phyloP scores from a whole-genome alignment of 2,329 filamentous ascomycete species.

The Catunica adiposa region DNA sequence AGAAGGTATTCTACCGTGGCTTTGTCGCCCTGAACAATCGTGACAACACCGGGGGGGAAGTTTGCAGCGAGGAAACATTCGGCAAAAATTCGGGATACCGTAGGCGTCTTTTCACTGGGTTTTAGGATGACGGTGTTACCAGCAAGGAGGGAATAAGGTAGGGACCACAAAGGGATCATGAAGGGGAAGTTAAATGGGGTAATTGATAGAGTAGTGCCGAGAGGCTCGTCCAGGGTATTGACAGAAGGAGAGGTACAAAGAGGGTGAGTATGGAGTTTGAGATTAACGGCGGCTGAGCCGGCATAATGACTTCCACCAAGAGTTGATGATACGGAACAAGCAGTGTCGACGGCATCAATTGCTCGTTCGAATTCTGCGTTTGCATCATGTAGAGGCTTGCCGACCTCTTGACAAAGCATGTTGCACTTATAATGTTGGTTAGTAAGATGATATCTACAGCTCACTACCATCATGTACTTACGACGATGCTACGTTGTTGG shows the following conservation, averaged over 20 bases:
- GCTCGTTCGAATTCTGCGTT: constrained; percentile 17
- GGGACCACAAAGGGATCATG: constrained; percentile 29
- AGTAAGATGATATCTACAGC: background rate
- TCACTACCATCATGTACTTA: constrained; percentile 5
- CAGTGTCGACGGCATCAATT: constrained; percentile 16
- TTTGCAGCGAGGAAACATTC: constrained; percentile 54
- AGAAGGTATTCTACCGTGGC: constrained; percentile 50
- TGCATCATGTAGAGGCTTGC: constrained; percentile 17
- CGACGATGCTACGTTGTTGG: constrained; percentile 10
- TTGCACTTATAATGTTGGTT: constrained; percentile 4
- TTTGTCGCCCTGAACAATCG: constrained; percentile 46
- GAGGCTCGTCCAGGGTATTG: constrained; percentile 24
- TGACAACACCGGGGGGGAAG: constrained; percentile 59
- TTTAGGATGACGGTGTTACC: constrained; percentile 37
- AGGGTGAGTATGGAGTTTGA: background rate
- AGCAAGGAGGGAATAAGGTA: constrained; percentile 31
- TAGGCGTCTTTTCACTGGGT: constrained; percentile 35
- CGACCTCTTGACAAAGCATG: constrained; percentile 14
- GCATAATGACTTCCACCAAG: constrained; percentile 12
- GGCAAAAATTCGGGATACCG: constrained; percentile 23
- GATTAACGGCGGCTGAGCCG: background rate
- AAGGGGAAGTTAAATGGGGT: constrained; percentile 41
- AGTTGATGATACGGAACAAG: constrained; percentile 14
- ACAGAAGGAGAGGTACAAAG: background rate
- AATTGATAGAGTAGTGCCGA: constrained; percentile 34